Conservation (phyloP, 495 filamentous ascomycete species). For the Viridothelium virens region DNA sequence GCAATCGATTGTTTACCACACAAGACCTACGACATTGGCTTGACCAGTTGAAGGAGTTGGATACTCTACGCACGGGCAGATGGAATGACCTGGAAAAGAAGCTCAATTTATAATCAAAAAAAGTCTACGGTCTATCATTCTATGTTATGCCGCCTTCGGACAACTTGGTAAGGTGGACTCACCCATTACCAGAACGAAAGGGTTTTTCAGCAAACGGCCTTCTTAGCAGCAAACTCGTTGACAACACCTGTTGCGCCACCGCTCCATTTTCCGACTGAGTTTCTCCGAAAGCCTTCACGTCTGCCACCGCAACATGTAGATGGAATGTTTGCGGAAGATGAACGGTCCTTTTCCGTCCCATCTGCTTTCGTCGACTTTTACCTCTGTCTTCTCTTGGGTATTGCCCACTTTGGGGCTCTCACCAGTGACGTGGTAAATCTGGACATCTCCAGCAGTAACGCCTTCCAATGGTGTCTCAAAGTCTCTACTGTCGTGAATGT, state of each 20-base stretch:
- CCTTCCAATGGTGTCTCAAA: conserved; percentile 52
- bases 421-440: conserved; percentile 55
- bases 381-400: conserved; percentile 52
- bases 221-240: background rate
- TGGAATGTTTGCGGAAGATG: conserved; percentile 55
- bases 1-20: conserved; percentile 25
- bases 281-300: conserved; percentile 27
- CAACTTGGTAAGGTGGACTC: too few relatives aligned
- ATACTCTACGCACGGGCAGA: conserved; percentile 35
- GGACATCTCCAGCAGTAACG: conserved; percentile 37
- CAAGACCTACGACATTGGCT: conserved; percentile 34
- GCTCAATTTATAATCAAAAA: conserved; percentile 14
- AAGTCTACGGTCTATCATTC: conserved; percentile 2
- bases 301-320: conserved; percentile 63
- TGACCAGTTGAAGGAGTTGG: conserved; percentile 29
- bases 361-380: conserved; percentile 49
- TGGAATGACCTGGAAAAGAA: conserved; percentile 33
- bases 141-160: background rate
- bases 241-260: background rate
- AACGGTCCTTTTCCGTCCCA: conserved; percentile 55
- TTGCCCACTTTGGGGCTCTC: conserved; percentile 49
- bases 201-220: too few relatives aligned
- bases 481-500: conserved; percentile 51
- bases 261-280: background rate
- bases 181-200: too few relatives aligned